phyloP scores from a whole-genome alignment of 805 yeast species.

The Cyberlindnera mycetangii region DNA sequence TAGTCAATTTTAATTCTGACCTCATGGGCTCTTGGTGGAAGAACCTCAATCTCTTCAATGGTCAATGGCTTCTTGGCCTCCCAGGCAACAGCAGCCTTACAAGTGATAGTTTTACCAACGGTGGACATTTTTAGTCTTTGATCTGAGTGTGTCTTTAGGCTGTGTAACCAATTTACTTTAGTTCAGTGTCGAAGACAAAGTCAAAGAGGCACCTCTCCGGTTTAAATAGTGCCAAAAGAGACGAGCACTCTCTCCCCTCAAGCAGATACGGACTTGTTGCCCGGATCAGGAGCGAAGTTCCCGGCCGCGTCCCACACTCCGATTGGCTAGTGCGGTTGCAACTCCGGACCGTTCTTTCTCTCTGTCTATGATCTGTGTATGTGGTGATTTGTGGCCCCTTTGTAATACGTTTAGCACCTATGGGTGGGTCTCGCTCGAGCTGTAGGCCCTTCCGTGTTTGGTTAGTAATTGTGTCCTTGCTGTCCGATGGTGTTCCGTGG shows the following conservation, averaged over 20 bases:
- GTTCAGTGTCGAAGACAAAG: no score
- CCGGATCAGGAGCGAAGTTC: slow-evolving; percentile 3
- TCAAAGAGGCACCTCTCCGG: no score
- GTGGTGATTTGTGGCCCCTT: no score
- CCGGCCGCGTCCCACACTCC: slow-evolving; percentile 11
- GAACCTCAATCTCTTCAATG: slow-evolving; percentile 86
- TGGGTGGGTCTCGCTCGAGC: no score
- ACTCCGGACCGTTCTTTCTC: no score
- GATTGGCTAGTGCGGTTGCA: slow-evolving; percentile 11
- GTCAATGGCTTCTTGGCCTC: slow-evolving; percentile 82
- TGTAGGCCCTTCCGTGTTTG: no score
- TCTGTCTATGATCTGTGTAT: no score
- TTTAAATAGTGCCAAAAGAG: slow-evolving; percentile 1
- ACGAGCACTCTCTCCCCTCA: no score
- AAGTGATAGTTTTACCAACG: slow-evolving; percentile 52
- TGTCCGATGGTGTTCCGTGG: no score
- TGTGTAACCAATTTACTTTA: neutral
- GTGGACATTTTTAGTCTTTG: slow-evolving; percentile 13
- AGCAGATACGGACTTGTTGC: slow-evolving; percentile 1
- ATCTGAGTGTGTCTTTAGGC: neutral
- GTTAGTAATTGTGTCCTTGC: no score
- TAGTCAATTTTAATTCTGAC: slow-evolving; percentile 84
- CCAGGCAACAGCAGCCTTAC: slow-evolving; percentile 98
- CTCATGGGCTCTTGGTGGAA: slow-evolving; percentile 95
- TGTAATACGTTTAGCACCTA: no score